A percentile compares a stretch with the other conserved stretches of the same genome.
Conservation (phyloP, 2,329 filamentous ascomycete genomes). For the Teratosphaeria pseudoeucalypti region DNA sequence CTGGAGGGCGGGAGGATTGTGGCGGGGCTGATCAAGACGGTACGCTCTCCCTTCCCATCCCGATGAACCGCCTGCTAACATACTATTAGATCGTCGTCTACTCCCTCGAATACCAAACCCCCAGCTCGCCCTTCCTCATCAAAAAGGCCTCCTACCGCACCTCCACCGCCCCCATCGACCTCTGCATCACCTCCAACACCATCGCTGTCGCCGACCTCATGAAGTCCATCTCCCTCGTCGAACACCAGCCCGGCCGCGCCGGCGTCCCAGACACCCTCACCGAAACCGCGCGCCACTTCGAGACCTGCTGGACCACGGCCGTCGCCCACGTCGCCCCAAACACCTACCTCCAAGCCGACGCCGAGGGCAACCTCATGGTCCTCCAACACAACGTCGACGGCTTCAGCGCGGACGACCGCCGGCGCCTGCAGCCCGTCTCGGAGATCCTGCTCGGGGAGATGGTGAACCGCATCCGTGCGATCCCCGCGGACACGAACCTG, state of each 20-base stretch:
- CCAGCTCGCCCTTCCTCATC: conserved; percentile 46
- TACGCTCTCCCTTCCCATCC: conserved; percentile 27
- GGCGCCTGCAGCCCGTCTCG: conserved; percentile 59
- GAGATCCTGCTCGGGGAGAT: conserved; percentile 85
- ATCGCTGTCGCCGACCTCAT: conserved; percentile 87
- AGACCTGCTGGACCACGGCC: conserved; percentile 73
- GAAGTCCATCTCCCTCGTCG: conserved; percentile 76
- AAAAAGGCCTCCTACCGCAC: conserved; percentile 70
- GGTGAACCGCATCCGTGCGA: conserved; percentile 74
- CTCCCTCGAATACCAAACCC: conserved; percentile 43
- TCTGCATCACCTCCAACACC: conserved; percentile 56
- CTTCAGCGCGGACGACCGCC: conserved; percentile 62
- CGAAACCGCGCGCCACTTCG: conserved; percentile 70
- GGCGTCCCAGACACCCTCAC: conserved; percentile 50
- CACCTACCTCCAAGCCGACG: conserved; percentile 73
- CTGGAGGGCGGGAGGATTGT: conserved; percentile 63
- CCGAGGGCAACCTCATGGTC: conserved; percentile 77
- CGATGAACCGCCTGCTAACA: conserved; percentile 6
- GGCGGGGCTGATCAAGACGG: conserved; percentile 80
- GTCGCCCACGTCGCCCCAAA: conserved; percentile 62
- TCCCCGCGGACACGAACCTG: conserved; percentile 44
- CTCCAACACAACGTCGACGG: conserved; percentile 63
- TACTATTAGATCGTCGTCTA: conserved; percentile 47
- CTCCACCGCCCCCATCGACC: conserved; percentile 71
- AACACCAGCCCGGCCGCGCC: conserved; percentile 52